Percentiles rank a stretch among this genome's conserved stretches.
phyloP scores from a whole-genome alignment of 768 basidiomycete genomes.

The Auriscalpium vulgare region DNA sequence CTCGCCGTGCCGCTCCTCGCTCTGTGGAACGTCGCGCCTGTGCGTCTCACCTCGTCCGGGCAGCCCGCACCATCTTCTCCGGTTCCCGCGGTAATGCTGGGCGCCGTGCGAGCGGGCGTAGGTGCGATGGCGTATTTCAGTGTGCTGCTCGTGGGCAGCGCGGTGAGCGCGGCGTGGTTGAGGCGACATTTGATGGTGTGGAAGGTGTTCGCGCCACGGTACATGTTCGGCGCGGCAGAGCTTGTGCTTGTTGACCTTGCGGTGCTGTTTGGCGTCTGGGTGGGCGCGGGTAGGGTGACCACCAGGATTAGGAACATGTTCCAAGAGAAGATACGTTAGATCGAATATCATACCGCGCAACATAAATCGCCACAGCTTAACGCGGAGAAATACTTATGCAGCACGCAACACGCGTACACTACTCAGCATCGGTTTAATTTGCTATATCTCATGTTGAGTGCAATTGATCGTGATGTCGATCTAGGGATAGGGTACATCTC shows the following conservation, averaged over 20 bases:
- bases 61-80: conserved; percentile 6
- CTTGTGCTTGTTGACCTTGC: conserved; percentile 67
- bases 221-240: conserved; percentile 68
- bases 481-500: too few species aligned
- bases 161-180: conserved; percentile 65
- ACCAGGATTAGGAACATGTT: conserved; percentile 20
- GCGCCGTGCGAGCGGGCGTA: conserved; percentile 44
- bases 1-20: conserved; percentile 65
- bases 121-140: conserved; percentile 67
- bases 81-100: conserved; percentile 19
- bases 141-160: conserved; percentile 56
- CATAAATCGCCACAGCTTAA: too few species aligned
- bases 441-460: too few species aligned
- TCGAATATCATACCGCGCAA: too few species aligned
- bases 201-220: conserved; percentile 97
- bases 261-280: conserved; percentile 50
- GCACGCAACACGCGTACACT: too few species aligned
- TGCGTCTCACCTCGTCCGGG: conserved; percentile 23
- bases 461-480: too few species aligned
- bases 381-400: too few species aligned
- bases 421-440: too few species aligned
- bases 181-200: conserved; percentile 93
- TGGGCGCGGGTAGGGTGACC: conserved; percentile 44
- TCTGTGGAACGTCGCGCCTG: conserved; percentile 78
- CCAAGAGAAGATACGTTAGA: neutral